Evolutionary conservation across 2,329 filamentous ascomycete species (phyloP).

Genomic region (Sclerotinia sclerotiorum): DNA sequence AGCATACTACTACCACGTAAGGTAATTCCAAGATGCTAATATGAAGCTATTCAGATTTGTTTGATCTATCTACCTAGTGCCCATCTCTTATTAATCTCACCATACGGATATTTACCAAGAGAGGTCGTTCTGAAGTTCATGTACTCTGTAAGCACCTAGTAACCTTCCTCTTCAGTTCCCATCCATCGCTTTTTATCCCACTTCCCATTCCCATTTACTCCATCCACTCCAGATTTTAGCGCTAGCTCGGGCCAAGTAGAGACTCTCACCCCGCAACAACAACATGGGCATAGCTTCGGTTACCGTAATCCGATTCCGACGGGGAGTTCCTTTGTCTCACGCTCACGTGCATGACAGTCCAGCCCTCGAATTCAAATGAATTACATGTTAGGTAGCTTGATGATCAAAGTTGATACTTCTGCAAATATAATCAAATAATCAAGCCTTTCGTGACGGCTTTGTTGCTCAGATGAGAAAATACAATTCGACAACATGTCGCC

Average conservation of each 20-base stretch:
- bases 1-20: background rate
- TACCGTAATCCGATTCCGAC: background rate
- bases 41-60: too few species aligned
- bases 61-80: too few species aligned
- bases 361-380: background rate
- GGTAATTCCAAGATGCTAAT: too few species aligned
- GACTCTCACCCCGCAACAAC: constrained; percentile 11
- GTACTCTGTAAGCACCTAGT: too few species aligned
- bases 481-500: constrained; percentile 17
- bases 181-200: too few species aligned
- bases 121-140: too few species aligned
- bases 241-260: constrained; percentile 14
- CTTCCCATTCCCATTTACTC: background rate
- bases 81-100: too few species aligned
- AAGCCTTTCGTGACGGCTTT: background rate
- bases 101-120: too few species aligned
- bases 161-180: too few species aligned
- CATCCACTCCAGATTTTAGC: constrained; percentile 5
- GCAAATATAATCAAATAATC: background rate
- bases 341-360: constrained; percentile 5
- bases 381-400: background rate
- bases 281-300: background rate
- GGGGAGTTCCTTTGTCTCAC: background rate
- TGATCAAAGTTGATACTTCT: background rate
- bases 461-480: constrained; percentile 21